These are phyloP conservation scores for Nepenthes gracilis DNA, from an alignment of 148 eudicot genomes.

Conservation along the genomic window DNA sequence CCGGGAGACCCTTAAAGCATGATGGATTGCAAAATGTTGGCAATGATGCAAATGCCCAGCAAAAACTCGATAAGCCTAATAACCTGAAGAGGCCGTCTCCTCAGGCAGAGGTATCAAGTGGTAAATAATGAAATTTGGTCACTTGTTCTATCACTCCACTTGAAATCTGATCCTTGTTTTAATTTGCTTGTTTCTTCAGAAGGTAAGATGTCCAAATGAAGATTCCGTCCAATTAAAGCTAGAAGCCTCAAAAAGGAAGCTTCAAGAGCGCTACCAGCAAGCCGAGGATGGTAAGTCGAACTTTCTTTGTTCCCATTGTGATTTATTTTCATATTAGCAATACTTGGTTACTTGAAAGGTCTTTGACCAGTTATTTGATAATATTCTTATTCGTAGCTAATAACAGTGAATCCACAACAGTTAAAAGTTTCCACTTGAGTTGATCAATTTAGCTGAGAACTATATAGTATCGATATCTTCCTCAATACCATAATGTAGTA, in stretches of 20 bases:
- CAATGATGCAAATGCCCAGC: conserved; percentile 30
- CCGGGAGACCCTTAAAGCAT: conserved; percentile 51
- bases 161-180: conserved; percentile 5
- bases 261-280: conserved; percentile 85
- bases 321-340: background rate
- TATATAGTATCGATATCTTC: too few relatives aligned
- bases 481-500: too few relatives aligned
- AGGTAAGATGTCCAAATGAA: conserved; percentile 22
- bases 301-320: background rate
- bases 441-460: too few relatives aligned
- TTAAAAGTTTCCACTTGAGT: too few relatives aligned
- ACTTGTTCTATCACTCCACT: background rate
- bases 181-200: conserved; percentile 17
- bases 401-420: too few relatives aligned
- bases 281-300: conserved; percentile 54
- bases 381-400: background rate
- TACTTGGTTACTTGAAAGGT: background rate
- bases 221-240: conserved; percentile 37
- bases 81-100: conserved; percentile 46
- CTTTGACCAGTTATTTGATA: background rate
- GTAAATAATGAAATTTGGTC: background rate
- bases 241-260: conserved; percentile 84
- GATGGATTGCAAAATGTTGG: conserved; percentile 17
- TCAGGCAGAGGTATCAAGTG: conserved; percentile 35
- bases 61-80: conserved; percentile 23